Conservation (phyloP, 163 green algal genomes). For the Trebouxiophyceae sp. region DNA sequence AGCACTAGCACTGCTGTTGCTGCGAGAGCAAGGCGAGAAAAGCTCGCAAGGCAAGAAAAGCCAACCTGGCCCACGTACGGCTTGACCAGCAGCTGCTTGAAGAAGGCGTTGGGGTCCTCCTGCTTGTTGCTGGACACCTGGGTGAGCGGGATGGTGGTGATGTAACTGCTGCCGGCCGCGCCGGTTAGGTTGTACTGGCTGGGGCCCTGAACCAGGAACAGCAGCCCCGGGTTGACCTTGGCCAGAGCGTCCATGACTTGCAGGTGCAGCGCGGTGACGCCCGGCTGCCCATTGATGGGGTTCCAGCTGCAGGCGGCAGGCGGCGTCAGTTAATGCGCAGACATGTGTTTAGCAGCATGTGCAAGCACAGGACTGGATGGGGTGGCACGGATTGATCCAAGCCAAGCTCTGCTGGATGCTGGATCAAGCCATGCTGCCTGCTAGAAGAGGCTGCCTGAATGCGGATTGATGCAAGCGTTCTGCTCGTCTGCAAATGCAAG, state of each 20-base stretch:
- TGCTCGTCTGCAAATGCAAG: too few species aligned
- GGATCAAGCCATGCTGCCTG: too few species aligned
- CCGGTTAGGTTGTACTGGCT: not conserved
- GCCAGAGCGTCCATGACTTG: slow-evolving; percentile 24
- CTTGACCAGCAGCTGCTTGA: slow-evolving; percentile 21
- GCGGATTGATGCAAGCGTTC: too few species aligned
- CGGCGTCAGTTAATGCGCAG: too few species aligned
- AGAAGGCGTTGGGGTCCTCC: slow-evolving; percentile 32
- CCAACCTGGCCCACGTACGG: slow-evolving; percentile 27
- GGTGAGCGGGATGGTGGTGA: slow-evolving; percentile 5
- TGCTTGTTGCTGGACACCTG: slow-evolving; percentile 7
- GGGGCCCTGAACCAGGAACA: slow-evolving; percentile 21
- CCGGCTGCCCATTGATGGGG: not conserved
- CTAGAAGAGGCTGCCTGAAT: too few species aligned
- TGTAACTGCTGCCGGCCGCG: slow-evolving; percentile 18
- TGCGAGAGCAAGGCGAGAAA: too few species aligned
- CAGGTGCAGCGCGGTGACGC: slow-evolving; percentile 19
- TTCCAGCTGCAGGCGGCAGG: slow-evolving; percentile 16
- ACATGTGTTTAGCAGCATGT: too few species aligned
- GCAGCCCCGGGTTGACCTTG: slow-evolving; percentile 9
- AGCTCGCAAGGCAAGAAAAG: too few species aligned
- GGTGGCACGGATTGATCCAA: too few species aligned
- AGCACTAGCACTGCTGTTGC: too few species aligned
- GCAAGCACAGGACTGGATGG: too few species aligned
- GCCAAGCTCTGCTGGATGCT: too few species aligned